Conservation (phyloP, 1,139 yeast genomes). For the Blastobotrys ciferrii region DNA sequence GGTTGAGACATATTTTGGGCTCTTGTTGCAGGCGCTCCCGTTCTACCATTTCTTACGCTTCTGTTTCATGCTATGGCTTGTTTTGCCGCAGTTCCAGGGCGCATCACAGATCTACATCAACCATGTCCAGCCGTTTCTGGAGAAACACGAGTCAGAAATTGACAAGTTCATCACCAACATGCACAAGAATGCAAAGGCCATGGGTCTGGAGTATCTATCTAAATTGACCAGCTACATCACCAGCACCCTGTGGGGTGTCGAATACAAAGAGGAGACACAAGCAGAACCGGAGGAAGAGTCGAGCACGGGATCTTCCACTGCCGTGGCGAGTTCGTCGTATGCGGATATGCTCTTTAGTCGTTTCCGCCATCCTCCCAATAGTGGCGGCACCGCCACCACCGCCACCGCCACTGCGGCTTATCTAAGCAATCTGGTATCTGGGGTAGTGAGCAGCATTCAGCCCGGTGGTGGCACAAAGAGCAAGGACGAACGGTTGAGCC, state of each 20-base stretch:
- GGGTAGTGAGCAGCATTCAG: slow-evolving; percentile 3
- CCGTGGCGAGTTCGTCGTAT: slow-evolving; percentile 16
- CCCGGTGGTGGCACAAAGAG: slow-evolving; percentile 1
- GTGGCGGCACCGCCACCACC: neutral
- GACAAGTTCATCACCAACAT: slow-evolving; percentile 28
- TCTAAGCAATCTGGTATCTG: neutral
- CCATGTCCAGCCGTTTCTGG: slow-evolving; percentile 37
- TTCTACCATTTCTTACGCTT: slow-evolving; percentile 46
- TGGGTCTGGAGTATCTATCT: slow-evolving; percentile 28
- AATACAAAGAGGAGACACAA: slow-evolving; percentile 8
- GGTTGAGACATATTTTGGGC: slow-evolving; percentile 45
- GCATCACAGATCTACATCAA: slow-evolving; percentile 36
- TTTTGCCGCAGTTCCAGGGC: slow-evolving; percentile 48
- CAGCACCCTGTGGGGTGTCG: slow-evolving; percentile 22
- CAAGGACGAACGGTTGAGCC: slow-evolving; percentile 22
- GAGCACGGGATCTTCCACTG: slow-evolving; percentile 10
- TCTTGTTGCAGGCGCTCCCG: slow-evolving; percentile 46
- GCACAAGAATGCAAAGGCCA: slow-evolving; percentile 24
- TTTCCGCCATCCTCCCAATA: slow-evolving; percentile 28
- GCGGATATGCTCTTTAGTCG: slow-evolving; percentile 30
- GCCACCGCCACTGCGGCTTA: neutral
- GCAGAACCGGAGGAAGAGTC: neutral
- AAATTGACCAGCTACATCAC: slow-evolving; percentile 14
- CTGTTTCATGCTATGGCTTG: slow-evolving; percentile 49
- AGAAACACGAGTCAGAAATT: slow-evolving; percentile 33